Conservation (phyloP, 352 stramenopile species). For the Phytophthora ohioensis region DNA sequence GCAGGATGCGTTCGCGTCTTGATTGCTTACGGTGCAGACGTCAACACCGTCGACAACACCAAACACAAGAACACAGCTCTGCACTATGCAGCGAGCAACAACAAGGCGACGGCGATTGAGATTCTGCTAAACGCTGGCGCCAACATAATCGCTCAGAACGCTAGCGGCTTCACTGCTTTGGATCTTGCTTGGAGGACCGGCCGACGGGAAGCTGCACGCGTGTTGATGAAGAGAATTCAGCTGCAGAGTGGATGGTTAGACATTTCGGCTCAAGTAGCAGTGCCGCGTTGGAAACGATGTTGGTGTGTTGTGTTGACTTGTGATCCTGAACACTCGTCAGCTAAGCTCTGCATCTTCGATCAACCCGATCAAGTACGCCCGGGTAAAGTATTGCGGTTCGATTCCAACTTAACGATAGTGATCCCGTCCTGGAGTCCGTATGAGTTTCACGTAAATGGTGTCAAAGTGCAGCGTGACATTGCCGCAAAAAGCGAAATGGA, state of each 20-base stretch:
- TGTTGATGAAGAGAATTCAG: slow-evolving; percentile 42
- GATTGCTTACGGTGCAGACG: slow-evolving; percentile 62
- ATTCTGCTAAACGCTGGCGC: slow-evolving; percentile 57
- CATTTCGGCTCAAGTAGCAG: slow-evolving; percentile 29
- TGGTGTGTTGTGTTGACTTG: slow-evolving; percentile 60
- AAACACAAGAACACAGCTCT: slow-evolving; percentile 58
- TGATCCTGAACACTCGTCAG: slow-evolving; percentile 34
- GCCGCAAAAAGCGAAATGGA: background rate
- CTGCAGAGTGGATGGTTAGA: slow-evolving; percentile 62
- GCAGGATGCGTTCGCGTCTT: slow-evolving; percentile 53
- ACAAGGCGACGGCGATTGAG: slow-evolving; percentile 53
- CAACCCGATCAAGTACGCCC: slow-evolving; percentile 26
- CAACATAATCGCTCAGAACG: slow-evolving; percentile 53
- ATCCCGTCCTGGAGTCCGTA: slow-evolving; percentile 18
- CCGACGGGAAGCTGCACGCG: slow-evolving; percentile 19
- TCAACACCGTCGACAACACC: slow-evolving; percentile 38
- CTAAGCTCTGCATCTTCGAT: slow-evolving; percentile 58
- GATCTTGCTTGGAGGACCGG: slow-evolving; percentile 52
- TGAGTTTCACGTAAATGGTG: slow-evolving; percentile 25
- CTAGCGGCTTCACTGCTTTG: slow-evolving; percentile 52
- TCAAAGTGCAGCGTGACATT: slow-evolving; percentile 13
- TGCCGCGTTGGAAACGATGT: slow-evolving; percentile 56
- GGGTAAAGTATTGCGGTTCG: slow-evolving; percentile 19
- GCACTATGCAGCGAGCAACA: slow-evolving; percentile 63
- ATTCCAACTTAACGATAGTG: slow-evolving; percentile 2